These are phyloP conservation scores for Choanephora cucurbitarum DNA, from an alignment of 371 early-diverging fungal genomes.

Conservation along the genomic window DNA sequence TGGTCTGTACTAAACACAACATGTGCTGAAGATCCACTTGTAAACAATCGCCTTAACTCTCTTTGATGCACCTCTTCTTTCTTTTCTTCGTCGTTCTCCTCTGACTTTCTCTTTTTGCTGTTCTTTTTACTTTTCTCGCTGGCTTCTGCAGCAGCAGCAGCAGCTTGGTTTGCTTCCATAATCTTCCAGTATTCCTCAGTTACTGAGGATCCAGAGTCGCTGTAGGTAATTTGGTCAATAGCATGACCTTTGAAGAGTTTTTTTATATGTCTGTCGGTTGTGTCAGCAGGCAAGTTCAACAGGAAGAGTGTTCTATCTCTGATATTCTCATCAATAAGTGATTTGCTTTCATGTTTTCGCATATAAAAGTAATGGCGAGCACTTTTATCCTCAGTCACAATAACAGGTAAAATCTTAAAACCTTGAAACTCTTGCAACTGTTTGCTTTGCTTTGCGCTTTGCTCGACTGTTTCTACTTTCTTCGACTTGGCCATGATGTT, in stretches of 20 bases:
- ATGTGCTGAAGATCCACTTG: conserved; percentile 71
- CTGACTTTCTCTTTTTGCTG: conserved; percentile 16
- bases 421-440: conserved; percentile 53
- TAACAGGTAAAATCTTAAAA: conserved; percentile 59
- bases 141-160: conserved; percentile 11
- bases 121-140: conserved; percentile 30
- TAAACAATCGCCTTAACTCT: conserved; percentile 39
- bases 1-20: conserved; percentile 73
- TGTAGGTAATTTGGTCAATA: conserved; percentile 60
- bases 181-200: conserved; percentile 24
- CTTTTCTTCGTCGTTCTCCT: conserved; percentile 25
- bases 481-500: conserved; percentile 9
- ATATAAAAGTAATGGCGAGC: conserved; percentile 70
- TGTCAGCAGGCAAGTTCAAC: conserved; percentile 81
- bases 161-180: conserved; percentile 21
- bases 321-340: conserved; percentile 49
- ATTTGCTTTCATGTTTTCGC: conserved; percentile 68
- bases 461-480: background rate
- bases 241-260: conserved; percentile 66
- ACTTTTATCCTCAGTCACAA: conserved; percentile 38
- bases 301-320: conserved; percentile 78
- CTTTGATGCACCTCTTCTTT: conserved; percentile 11
- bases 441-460: conserved; percentile 8
- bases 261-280: conserved; percentile 72
- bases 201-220: conserved; percentile 19